phyloP scores from a whole-genome alignment of 257 asterid genomes.

The Paulownia fortunei region DNA sequence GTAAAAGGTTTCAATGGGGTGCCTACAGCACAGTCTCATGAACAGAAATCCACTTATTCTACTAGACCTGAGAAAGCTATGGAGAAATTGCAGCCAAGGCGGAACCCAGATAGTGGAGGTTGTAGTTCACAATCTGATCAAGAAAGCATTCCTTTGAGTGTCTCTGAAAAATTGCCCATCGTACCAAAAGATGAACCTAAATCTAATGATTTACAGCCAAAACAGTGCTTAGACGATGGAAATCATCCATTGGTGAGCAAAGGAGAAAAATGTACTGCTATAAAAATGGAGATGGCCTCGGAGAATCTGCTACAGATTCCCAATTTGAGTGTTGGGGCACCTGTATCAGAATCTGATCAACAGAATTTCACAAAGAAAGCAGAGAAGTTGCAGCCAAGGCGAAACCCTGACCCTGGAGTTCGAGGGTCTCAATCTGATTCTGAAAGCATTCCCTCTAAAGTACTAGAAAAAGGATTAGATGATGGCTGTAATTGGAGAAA shows the following conservation, averaged over 20 bases:
- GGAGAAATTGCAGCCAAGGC: conserved; percentile 49
- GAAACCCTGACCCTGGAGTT: conserved; percentile 53
- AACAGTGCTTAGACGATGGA: conserved; percentile 33
- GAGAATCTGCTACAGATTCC: conserved; percentile 30
- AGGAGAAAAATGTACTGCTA: conserved; percentile 32
- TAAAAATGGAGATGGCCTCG: conserved; percentile 4
- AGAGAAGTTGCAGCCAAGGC: conserved; percentile 64
- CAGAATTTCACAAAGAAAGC: conserved; percentile 47
- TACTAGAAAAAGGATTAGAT: too few species aligned
- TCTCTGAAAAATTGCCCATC: conserved; percentile 10
- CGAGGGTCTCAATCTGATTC: conserved; percentile 43
- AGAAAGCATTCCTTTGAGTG: conserved; percentile 10
- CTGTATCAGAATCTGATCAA: conserved; percentile 37
- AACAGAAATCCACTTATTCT: conserved; percentile 21
- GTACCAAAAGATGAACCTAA: conserved; percentile 44
- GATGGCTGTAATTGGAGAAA: conserved; percentile 98
- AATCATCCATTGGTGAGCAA: conserved; percentile 29
- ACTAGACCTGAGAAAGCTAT: conserved; percentile 35
- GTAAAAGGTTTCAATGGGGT: too few species aligned
- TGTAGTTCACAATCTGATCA: conserved; percentile 35
- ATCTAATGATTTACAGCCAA: conserved; percentile 22
- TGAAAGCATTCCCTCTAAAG: conserved; percentile 46
- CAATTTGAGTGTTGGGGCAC: conserved; percentile 33
- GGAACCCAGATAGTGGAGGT: conserved; percentile 41
- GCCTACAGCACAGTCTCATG: too few species aligned